A percentile compares a stretch with the other conserved stretches of the same genome.
These are phyloP conservation scores for Heliamphora pulchella DNA, from an alignment of 179 eudicot genomes.

Conservation along the genomic window DNA sequence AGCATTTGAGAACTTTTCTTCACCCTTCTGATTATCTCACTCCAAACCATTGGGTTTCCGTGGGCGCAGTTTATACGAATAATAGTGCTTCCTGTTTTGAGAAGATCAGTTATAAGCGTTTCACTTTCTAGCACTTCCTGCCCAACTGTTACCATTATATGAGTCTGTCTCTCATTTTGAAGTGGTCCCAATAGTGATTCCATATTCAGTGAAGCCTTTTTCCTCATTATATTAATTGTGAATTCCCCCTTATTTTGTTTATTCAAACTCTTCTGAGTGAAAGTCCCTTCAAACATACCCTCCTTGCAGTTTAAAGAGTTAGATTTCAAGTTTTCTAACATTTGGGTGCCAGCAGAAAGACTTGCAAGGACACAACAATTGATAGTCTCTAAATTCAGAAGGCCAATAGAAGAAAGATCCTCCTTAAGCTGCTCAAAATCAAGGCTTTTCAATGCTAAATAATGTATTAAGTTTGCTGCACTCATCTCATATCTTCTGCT, in stretches of 20 bases:
- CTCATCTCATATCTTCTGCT: conserved; percentile 46
- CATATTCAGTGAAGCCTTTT: conserved; percentile 28
- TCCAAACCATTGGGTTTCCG: conserved; percentile 46
- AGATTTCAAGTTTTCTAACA: conserved; percentile 28
- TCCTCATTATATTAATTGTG: conserved; percentile 24
- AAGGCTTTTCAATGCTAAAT: conserved; percentile 43
- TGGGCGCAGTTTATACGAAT: conserved; percentile 58
- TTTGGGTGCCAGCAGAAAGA: conserved; percentile 38
- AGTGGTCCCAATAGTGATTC: conserved; percentile 37
- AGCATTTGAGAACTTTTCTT: conserved; percentile 39
- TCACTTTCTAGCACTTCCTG: conserved; percentile 34
- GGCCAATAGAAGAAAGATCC: conserved; percentile 38
- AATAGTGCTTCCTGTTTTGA: conserved; percentile 36
- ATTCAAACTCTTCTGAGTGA: conserved; percentile 5
- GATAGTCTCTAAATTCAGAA: conserved; percentile 41
- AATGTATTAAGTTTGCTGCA: conserved; percentile 45
- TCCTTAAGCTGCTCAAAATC: conserved; percentile 39
- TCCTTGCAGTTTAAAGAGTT: conserved; percentile 11
- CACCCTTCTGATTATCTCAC: conserved; percentile 44
- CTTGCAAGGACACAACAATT: conserved; percentile 40
- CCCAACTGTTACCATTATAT: conserved; percentile 59
- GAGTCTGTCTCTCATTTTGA: conserved; percentile 29
- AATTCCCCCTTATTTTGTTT: conserved; percentile 19
- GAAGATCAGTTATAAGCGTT: conserved; percentile 30
- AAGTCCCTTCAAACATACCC: conserved; percentile 3